phyloP scores from a whole-genome alignment of 2,329 filamentous ascomycete species.

The Aotearoamyces nothofagi region DNA sequence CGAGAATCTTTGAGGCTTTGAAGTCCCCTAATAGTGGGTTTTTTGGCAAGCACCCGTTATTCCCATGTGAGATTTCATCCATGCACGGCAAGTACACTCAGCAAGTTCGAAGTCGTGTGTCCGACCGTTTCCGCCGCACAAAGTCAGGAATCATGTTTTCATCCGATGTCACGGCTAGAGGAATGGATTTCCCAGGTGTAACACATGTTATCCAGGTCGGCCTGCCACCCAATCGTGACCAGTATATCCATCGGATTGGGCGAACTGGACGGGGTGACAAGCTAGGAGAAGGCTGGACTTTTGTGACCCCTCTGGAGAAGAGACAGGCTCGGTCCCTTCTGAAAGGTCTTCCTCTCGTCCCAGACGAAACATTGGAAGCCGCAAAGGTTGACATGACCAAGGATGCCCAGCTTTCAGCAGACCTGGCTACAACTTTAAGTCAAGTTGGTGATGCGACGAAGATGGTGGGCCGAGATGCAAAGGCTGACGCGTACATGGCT shows the following conservation, averaged over 20 bases:
- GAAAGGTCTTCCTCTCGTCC: slow-evolving; percentile 14
- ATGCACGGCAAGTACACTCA: slow-evolving; percentile 78
- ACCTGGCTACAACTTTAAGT: slow-evolving; percentile 12
- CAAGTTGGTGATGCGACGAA: slow-evolving; percentile 16
- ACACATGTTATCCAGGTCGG: slow-evolving; percentile 66
- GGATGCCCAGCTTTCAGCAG: slow-evolving; percentile 18
- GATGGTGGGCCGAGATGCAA: slow-evolving; percentile 11
- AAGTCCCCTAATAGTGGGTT: slow-evolving; percentile 5
- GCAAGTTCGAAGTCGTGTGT: slow-evolving; percentile 46
- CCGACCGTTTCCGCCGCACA: slow-evolving; percentile 55
- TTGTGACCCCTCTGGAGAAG: slow-evolving; percentile 12
- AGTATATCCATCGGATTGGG: slow-evolving; percentile 64
- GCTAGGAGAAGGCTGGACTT: slow-evolving; percentile 42
- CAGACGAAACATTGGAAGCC: slow-evolving; percentile 12
- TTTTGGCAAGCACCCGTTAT: slow-evolving; percentile 13
- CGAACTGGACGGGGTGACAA: slow-evolving; percentile 65
- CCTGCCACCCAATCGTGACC: slow-evolving; percentile 44
- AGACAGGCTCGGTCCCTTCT: slow-evolving; percentile 10
- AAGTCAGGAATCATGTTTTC: slow-evolving; percentile 54
- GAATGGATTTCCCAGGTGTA: slow-evolving; percentile 72
- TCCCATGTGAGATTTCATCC: slow-evolving; percentile 13
- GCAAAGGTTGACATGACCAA: slow-evolving; percentile 18
- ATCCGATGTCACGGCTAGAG: slow-evolving; percentile 67
- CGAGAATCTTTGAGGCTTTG: slow-evolving; percentile 30
- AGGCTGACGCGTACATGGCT: slow-evolving; percentile 14